Evolutionary conservation across 78 protist genomes (phyloP), one percentile per base, ranked within the genome.

Genomic region (Goniomonas avonlea): DNA sequence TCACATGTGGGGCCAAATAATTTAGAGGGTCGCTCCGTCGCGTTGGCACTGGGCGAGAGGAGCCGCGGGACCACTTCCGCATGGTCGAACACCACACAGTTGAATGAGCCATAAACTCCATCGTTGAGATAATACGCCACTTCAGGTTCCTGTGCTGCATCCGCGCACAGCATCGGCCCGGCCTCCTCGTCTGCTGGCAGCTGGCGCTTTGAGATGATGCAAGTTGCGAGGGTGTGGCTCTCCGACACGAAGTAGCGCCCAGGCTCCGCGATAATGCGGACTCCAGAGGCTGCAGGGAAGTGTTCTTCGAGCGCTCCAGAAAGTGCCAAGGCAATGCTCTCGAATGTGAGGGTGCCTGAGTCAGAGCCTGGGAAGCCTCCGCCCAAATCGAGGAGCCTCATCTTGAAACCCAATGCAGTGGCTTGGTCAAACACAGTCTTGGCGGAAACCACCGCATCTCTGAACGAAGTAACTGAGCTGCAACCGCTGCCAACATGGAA

Each of bases 1-100:
- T 94, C 98, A 82, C 99, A 96, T 20, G 99, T 96, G 38, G 99
- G 98, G 29, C 99, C 99, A 65, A 90, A 96, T 48, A 94, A 56
- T 40, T 89, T 86, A 73, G 90, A 69, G 41, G 86, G 73, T 35
- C 38, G 59, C 35, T 58, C 34, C 43, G 0, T 23, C 13, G 32
- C 76, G 23, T 11, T 43, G 40, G 13, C 73, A 5, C 17, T 0
- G 34, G 1, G 63, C 47, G 58, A 50, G 43, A 90, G 79, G 11
- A 68, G 29, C 23, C 7, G 13, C 32, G 91, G 88, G 32, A 21
- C n/a, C 31, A 82, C 81, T 39, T 65, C 55, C 25, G 86, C 86
- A 59, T 90, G 91, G 78, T 94, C 97, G 40, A 87, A 92, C 74
- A 91, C 76, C 27, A 94, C 79, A 85, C 90, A 88, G 91, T 94